These are phyloP conservation scores for Huntiella savannae DNA, from an alignment of 2,329 filamentous ascomycete species.

Conservation along the genomic window DNA sequence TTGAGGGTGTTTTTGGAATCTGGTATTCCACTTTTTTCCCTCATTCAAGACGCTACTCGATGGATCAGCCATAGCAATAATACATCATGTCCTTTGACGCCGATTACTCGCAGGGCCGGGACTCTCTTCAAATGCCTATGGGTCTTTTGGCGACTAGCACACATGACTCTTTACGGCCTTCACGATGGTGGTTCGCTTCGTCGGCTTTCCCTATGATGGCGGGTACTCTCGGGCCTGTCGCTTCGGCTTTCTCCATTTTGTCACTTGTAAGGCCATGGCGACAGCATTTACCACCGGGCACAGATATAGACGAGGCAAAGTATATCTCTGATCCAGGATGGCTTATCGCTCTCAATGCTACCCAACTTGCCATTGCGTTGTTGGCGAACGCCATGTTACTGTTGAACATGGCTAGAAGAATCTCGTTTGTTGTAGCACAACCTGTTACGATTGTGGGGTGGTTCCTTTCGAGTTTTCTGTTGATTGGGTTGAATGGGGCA, in stretches of 20 bases:
- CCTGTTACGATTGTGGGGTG: constrained; percentile 71
- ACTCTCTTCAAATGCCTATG: too few relatives aligned
- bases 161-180: neutral
- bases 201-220: constrained; percentile 59
- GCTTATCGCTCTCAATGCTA: constrained; percentile 57
- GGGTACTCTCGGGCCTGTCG: constrained; percentile 67
- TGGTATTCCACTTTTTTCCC: too few relatives aligned
- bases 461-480: constrained; percentile 46
- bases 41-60: too few relatives aligned
- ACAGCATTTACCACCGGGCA: constrained; percentile 30
- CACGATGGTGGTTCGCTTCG: constrained; percentile 43
- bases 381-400: constrained; percentile 65
- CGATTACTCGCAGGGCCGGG: neutral
- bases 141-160: neutral
- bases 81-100: neutral
- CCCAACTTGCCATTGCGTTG: constrained; percentile 58
- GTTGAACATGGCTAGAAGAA: constrained; percentile 65
- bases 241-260: constrained; percentile 73
- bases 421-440: constrained; percentile 66
- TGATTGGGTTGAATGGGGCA: constrained; percentile 47
- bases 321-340: constrained; percentile 48
- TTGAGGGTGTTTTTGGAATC: too few relatives aligned
- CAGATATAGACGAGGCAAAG: constrained; percentile 27
- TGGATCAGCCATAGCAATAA: too few relatives aligned
- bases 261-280: constrained; percentile 71